Evolutionary conservation across 78 protist species (phyloP).

Genomic region (Planoprotostelium fungivorum): DNA sequence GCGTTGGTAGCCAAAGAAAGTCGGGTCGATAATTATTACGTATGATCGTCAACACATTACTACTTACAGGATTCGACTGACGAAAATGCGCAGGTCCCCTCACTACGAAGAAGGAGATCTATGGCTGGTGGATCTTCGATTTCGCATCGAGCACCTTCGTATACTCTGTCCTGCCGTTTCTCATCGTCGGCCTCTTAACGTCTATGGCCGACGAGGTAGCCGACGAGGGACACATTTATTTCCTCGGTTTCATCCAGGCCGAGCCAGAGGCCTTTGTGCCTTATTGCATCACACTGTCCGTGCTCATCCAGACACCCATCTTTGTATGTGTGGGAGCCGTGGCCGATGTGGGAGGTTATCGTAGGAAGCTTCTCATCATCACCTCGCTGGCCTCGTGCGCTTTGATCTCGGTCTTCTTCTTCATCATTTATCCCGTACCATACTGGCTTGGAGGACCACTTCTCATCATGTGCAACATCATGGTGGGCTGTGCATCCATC

Average conservation of each 20-base stretch:
- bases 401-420: neutral
- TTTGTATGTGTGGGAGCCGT: neutral
- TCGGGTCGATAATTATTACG: too few species aligned
- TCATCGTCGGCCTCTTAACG: neutral
- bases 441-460: neutral
- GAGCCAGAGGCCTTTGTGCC: neutral
- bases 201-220: neutral
- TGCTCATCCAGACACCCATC: neutral
- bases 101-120: neutral
- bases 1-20: too few species aligned
- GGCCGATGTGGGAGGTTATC: neutral
- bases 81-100: neutral
- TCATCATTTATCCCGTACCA: neutral
- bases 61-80: too few species aligned
- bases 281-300: neutral
- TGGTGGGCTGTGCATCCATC: neutral
- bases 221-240: neutral
- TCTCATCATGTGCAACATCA: neutral
- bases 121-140: neutral
- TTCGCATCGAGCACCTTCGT: neutral
- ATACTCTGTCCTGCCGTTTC: neutral
- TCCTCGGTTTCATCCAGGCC: neutral
- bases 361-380: neutral
- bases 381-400: neutral
- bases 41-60: too few species aligned